These are phyloP conservation scores for Ustilago nuda DNA, from an alignment of 1,284 basidiomycete genomes.

Conservation along the genomic window DNA sequence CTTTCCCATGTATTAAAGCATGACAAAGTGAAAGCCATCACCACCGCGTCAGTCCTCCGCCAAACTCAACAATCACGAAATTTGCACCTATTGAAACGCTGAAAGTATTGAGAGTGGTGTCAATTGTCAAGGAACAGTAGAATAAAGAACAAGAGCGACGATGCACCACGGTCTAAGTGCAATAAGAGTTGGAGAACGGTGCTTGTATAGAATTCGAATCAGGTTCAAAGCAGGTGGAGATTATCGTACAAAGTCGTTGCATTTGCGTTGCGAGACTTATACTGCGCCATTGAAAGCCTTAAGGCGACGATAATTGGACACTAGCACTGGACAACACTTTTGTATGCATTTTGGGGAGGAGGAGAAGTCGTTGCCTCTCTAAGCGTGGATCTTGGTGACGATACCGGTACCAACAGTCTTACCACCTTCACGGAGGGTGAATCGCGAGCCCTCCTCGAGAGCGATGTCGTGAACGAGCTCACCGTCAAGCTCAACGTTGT, in stretches of 20 bases:
- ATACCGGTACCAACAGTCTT: constrained; percentile 75
- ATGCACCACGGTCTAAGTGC: constrained; percentile 26
- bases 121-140: constrained; percentile 13
- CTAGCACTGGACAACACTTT: constrained; percentile 3
- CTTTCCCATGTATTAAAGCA: constrained; percentile 37
- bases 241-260: constrained; percentile 43
- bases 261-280: background rate
- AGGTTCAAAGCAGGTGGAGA: constrained; percentile 10
- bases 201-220: constrained; percentile 16
- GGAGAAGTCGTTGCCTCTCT: constrained; percentile 6
- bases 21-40: background rate
- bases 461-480: constrained; percentile 88
- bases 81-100: background rate
- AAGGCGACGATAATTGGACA: background rate
- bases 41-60: background rate
- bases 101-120: constrained; percentile 32
- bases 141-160: constrained; percentile 12
- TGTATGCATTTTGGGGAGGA: constrained; percentile 18
- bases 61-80: background rate
- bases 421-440: constrained; percentile 97
- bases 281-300: background rate
- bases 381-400: constrained; percentile 64
- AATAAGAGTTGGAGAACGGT: background rate
- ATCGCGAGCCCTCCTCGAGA: constrained; percentile 90
- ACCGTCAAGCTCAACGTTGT: constrained; percentile 94